These are phyloP conservation scores for Lachnellula suecica DNA, from an alignment of 2,329 filamentous ascomycete genomes.

Conservation along the genomic window DNA sequence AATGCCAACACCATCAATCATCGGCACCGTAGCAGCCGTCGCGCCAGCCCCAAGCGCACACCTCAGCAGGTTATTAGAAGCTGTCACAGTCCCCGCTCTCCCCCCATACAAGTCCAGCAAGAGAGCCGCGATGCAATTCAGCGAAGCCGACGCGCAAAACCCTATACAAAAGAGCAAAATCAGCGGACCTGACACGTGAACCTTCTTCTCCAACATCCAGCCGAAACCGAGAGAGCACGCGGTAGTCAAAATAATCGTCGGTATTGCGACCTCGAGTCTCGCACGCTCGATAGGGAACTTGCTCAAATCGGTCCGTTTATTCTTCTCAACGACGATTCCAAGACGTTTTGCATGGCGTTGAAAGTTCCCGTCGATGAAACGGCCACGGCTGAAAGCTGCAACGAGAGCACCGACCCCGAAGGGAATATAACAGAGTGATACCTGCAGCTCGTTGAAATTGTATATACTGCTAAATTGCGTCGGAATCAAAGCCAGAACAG, in stretches of 20 bases:
- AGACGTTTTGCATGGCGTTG: conserved; percentile 51
- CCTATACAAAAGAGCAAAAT: conserved; percentile 11
- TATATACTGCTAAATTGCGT: conserved; percentile 5
- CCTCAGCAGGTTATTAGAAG: conserved; percentile 14
- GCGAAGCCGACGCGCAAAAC: conserved; percentile 25
- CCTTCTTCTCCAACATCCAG: conserved; percentile 8
- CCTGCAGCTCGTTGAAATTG: conserved; percentile 10
- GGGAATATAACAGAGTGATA: conserved; percentile 29
- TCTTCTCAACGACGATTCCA: conserved; percentile 22
- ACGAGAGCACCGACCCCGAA: conserved; percentile 45
- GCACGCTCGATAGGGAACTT: conserved; percentile 14
- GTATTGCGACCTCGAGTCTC: conserved; percentile 4
- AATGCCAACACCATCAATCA: no score
- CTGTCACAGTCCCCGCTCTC: conserved; percentile 5
- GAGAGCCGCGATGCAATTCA: conserved; percentile 1
- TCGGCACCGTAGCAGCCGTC: conserved; percentile 5
- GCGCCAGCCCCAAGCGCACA: conserved; percentile 11
- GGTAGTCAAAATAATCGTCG: background rate
- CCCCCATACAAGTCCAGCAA: conserved; percentile 8
- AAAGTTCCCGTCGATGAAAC: conserved; percentile 65
- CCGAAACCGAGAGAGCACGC: conserved; percentile 5
- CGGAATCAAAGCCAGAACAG: conserved; percentile 3
- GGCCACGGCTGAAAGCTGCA: conserved; percentile 45
- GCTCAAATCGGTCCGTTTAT: conserved; percentile 11
- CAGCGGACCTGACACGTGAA: background rate